phyloP scores from a whole-genome alignment of 441 rosid species.

The Erodium moschatum region DNA sequence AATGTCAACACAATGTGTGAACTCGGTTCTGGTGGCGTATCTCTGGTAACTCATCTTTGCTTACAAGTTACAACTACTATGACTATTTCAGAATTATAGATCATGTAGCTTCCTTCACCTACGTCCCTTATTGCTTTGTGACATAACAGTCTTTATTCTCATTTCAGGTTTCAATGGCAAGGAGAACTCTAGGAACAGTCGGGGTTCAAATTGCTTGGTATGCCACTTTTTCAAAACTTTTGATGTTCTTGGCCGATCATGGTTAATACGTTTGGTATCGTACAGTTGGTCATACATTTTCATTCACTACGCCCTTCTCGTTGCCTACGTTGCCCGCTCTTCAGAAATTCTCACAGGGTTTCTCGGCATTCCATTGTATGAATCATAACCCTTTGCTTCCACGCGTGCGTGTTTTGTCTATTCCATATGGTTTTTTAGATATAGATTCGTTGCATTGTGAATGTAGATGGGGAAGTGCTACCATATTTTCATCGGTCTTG shows the following conservation, averaged over 20 bases:
- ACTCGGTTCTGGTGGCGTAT: conserved; percentile 86
- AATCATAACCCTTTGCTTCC: conserved; percentile 17
- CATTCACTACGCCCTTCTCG: conserved; percentile 80
- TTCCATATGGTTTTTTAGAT: conserved; percentile 13
- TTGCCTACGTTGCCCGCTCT: conserved; percentile 91
- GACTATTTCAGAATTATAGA: neutral
- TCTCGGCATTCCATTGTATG: conserved; percentile 75
- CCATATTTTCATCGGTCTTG: conserved; percentile 55
- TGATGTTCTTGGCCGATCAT: neutral
- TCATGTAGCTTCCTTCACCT: neutral
- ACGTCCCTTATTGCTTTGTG: conserved; percentile 1
- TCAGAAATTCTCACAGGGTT: conserved; percentile 68
- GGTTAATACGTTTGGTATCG: conserved; percentile 20
- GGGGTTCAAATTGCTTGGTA: conserved; percentile 89
- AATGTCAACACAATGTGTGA: conserved; percentile 87
- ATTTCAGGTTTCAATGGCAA: conserved; percentile 86
- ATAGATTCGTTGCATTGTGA: too few relatives aligned
- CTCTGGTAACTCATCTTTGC: conserved; percentile 41
- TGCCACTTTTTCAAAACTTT: conserved; percentile 16
- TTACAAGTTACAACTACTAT: neutral
- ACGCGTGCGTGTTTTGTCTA: conserved; percentile 7
- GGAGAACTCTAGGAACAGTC: conserved; percentile 61
- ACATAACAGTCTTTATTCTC: conserved; percentile 3
- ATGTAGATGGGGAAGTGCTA: conserved; percentile 87
- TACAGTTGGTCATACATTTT: conserved; percentile 90